phyloP scores from a whole-genome alignment of 2,329 filamentous ascomycete genomes.

The Talaromyces sp. region DNA sequence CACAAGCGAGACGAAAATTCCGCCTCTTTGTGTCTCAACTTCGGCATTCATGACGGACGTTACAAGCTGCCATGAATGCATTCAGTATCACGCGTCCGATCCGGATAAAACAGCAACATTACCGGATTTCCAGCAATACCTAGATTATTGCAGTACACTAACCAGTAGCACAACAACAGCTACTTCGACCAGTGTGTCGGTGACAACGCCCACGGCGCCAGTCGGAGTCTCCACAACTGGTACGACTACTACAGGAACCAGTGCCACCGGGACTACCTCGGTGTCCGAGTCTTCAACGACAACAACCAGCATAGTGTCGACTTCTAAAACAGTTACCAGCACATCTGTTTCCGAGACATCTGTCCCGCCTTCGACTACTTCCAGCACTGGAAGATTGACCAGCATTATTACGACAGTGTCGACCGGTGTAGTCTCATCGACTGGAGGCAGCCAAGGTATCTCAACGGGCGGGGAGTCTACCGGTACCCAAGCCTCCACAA shows the following conservation, averaged over 20 bases:
- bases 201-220: slow-evolving; percentile 1
- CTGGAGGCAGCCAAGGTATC: background rate
- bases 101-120: background rate
- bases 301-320: background rate
- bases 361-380: background rate
- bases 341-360: background rate
- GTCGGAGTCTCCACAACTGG: background rate
- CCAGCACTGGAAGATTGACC: background rate
- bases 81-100: slow-evolving; percentile 5
- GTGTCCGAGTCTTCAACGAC: background rate
- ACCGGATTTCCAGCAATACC: slow-evolving; percentile 14
- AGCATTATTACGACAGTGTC: background rate
- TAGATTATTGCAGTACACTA: slow-evolving; percentile 10
- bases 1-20: slow-evolving; percentile 44
- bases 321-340: background rate
- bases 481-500: background rate
- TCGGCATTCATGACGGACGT: slow-evolving; percentile 13
- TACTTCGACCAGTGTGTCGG: background rate
- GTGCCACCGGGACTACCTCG: background rate
- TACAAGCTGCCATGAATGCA: slow-evolving; percentile 6
- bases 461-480: background rate
- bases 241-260: background rate
- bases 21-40: slow-evolving; percentile 8
- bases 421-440: background rate
- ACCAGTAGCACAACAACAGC: background rate